phyloP scores from a whole-genome alignment of 257 asterid species.

The Fraxinus americana region DNA sequence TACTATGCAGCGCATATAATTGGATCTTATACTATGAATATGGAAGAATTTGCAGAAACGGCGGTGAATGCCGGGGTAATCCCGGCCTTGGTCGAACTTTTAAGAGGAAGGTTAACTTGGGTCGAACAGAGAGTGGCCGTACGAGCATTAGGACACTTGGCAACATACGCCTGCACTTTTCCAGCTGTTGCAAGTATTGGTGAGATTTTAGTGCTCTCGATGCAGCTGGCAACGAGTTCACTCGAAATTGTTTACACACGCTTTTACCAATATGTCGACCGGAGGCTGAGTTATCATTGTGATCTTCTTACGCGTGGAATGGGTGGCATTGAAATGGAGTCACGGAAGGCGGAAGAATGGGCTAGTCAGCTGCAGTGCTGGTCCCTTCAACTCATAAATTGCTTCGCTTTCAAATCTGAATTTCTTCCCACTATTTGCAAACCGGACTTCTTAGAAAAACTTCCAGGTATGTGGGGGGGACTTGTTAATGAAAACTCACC shows the following conservation, averaged over 20 bases:
- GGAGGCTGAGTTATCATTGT: slow-evolving; percentile 90
- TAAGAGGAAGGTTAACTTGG: slow-evolving; percentile 94
- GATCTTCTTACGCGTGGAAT: slow-evolving; percentile 98
- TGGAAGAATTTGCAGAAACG: slow-evolving; percentile 89
- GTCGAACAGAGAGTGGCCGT: slow-evolving; percentile 98
- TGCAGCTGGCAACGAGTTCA: slow-evolving; percentile 86
- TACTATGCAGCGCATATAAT: slow-evolving; percentile 97
- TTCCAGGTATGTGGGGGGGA: slow-evolving; percentile 99
- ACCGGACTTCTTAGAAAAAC: slow-evolving; percentile 70
- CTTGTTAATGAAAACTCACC: slow-evolving; percentile 96
- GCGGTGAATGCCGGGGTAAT: slow-evolving; percentile 80
- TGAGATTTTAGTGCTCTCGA: slow-evolving; percentile 88
- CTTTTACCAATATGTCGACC: slow-evolving; percentile 82
- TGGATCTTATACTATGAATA: slow-evolving; percentile 96
- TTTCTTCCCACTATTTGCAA: slow-evolving; percentile 79
- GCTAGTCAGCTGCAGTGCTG: slow-evolving; percentile 99
- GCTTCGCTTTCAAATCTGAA: slow-evolving; percentile 94
- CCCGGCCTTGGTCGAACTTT: slow-evolving; percentile 86
- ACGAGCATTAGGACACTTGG: slow-evolving; percentile 93
- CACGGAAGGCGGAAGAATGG: slow-evolving; percentile 99
- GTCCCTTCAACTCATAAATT: slow-evolving; percentile 94
- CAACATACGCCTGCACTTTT: slow-evolving; percentile 80
- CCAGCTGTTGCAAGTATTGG: slow-evolving; percentile 72
- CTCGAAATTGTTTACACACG: slow-evolving; percentile 93
- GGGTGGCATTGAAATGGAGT: slow-evolving; percentile 99